A percentile compares a stretch with the other conserved stretches of the same genome.
These are phyloP conservation scores for Sporothrix dimorphospora DNA, from an alignment of 2,329 filamentous ascomycete species.

Conservation along the genomic window DNA sequence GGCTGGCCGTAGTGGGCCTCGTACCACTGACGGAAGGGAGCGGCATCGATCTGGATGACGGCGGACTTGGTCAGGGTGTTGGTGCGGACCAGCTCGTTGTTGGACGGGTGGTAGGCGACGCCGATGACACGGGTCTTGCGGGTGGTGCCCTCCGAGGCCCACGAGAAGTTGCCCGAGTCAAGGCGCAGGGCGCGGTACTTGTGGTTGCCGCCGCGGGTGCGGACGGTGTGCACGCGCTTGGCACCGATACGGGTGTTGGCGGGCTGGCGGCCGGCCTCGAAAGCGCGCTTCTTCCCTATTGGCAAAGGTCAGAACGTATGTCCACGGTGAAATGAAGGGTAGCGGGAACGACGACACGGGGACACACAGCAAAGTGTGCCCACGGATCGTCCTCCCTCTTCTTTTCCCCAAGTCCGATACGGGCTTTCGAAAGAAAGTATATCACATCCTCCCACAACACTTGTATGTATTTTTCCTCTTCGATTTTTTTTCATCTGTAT, in stretches of 20 bases:
- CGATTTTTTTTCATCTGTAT: neutral
- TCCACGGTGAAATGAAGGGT: constrained; percentile 40
- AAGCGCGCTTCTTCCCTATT: constrained; percentile 93
- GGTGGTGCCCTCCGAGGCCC: constrained; percentile 96
- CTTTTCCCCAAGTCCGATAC: constrained; percentile 53
- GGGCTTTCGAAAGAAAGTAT: constrained; percentile 61
- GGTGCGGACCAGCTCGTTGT: constrained; percentile 99
- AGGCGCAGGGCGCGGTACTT: constrained; percentile 99
- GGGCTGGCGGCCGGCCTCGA: constrained; percentile 99
- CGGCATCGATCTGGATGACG: constrained; percentile 98
- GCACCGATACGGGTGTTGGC: constrained; percentile 98
- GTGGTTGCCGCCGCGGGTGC: constrained; percentile 78
- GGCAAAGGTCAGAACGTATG: constrained; percentile 76
- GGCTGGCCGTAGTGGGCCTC: constrained; percentile 97
- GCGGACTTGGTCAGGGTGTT: constrained; percentile 99
- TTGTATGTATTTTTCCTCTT: constrained; percentile 14
- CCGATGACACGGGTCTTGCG: constrained; percentile 99
- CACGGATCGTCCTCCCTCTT: neutral
- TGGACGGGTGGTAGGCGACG: constrained; percentile 98
- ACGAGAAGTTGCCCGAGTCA: constrained; percentile 98
- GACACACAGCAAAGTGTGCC: neutral
- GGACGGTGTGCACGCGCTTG: constrained; percentile 50
- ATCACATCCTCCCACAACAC: constrained; percentile 19
- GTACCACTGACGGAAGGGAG: constrained; percentile 99
- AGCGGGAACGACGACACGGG: neutral